phyloP scores from a whole-genome alignment of 2,329 filamentous ascomycete species.

The Cadophora sp. region DNA sequence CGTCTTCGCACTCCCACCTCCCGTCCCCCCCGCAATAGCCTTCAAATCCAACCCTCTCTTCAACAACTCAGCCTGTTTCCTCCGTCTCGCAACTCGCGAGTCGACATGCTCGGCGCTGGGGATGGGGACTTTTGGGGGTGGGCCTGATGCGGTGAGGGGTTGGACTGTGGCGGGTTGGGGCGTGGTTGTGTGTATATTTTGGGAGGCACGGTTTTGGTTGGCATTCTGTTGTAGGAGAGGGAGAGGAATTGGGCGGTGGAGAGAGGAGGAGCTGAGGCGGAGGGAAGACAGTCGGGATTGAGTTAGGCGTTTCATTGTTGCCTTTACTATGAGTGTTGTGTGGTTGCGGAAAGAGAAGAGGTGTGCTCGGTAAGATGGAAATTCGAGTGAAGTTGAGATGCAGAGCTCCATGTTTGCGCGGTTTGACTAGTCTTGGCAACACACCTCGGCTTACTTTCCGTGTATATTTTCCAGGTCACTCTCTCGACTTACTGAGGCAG shows the following conservation, averaged over 20 bases:
- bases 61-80: constrained; percentile 61
- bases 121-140: constrained; percentile 62
- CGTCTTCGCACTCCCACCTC: constrained; percentile 51
- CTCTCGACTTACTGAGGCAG: too few relatives aligned
- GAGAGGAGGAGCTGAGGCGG: constrained; percentile 15
- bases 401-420: constrained; percentile 6
- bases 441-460: neutral
- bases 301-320: constrained; percentile 41
- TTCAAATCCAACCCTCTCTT: constrained; percentile 58
- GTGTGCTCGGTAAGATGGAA: neutral
- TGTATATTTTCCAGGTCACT: neutral
- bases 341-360: constrained; percentile 4
- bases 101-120: constrained; percentile 49
- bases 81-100: constrained; percentile 56
- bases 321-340: neutral
- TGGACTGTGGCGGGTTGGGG: constrained; percentile 40
- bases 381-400: neutral
- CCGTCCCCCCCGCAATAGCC: constrained; percentile 45
- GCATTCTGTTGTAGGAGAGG: constrained; percentile 30
- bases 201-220: neutral
- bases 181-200: constrained; percentile 37
- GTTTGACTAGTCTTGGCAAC: constrained; percentile 12
- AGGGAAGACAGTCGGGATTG: constrained; percentile 32
- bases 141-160: constrained; percentile 63
- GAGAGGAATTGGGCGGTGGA: neutral